Conservation (phyloP, 1,284 basidiomycete genomes). For the Schizophyllum amplum region DNA sequence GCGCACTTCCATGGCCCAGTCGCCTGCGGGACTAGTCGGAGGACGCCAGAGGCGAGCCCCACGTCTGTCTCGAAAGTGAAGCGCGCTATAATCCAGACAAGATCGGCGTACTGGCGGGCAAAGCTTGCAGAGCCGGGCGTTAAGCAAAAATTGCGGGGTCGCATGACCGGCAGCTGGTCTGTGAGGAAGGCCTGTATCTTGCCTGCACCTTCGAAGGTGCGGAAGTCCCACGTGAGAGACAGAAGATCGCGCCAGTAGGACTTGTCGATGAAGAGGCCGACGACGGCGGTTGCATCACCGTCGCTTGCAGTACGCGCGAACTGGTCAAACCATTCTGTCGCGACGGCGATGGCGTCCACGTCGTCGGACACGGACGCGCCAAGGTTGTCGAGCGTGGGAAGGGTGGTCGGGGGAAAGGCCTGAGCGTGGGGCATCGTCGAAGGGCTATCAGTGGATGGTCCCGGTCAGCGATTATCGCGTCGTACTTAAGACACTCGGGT, state of each 20-base stretch:
- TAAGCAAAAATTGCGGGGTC: constrained; percentile 32
- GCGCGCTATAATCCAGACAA: constrained; percentile 49
- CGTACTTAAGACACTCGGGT: no score
- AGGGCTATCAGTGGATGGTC: neutral
- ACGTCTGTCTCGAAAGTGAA: constrained; percentile 52
- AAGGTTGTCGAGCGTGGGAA: constrained; percentile 40
- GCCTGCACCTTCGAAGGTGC: constrained; percentile 43
- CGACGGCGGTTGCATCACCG: constrained; percentile 28
- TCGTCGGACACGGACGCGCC: constrained; percentile 26
- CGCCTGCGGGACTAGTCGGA: constrained; percentile 42
- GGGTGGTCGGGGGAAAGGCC: constrained; percentile 5
- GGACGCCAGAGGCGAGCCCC: constrained; percentile 42
- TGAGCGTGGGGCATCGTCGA: neutral
- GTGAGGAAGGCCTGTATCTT: constrained; percentile 36
- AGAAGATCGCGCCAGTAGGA: constrained; percentile 56
- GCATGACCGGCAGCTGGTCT: constrained; percentile 33
- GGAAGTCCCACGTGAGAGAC: constrained; percentile 57
- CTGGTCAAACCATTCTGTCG: constrained; percentile 35
- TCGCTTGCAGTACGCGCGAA: constrained; percentile 30
- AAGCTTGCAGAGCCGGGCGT: constrained; percentile 27
- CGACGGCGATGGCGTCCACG: constrained; percentile 29
- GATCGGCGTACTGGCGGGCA: constrained; percentile 41
- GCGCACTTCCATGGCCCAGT: constrained; percentile 49
- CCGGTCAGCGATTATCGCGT: no score
- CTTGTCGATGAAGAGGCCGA: constrained; percentile 33